Evolutionary conservation across 495 filamentous ascomycete genomes (phyloP).

Genomic region (Penicillium paradoxum): DNA sequence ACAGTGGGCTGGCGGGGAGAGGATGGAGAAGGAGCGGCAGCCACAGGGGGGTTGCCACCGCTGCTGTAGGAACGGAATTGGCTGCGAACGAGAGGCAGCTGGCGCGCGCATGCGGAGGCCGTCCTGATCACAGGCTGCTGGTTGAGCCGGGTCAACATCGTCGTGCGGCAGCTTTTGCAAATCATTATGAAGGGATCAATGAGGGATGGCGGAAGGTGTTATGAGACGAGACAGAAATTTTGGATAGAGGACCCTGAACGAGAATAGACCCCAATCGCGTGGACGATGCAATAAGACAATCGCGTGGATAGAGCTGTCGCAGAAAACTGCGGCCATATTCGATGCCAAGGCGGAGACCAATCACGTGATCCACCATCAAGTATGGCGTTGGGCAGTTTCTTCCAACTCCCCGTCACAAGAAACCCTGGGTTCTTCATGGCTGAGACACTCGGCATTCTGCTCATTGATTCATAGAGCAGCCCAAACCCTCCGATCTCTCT

Average conservation of each 20-base stretch:
- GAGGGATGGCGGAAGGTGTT: neutral
- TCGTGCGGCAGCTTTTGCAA: slow-evolving; percentile 45
- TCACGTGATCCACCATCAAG: slow-evolving; percentile 23
- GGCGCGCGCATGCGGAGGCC: slow-evolving; percentile 27
- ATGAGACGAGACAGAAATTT: no score
- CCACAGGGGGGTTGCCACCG: slow-evolving; percentile 38
- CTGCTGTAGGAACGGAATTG: slow-evolving; percentile 40
- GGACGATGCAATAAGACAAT: slow-evolving; percentile 6
- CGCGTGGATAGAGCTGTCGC: slow-evolving; percentile 16
- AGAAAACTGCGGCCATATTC: slow-evolving; percentile 43
- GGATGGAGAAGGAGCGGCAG: slow-evolving; percentile 46
- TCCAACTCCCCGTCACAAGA: no score
- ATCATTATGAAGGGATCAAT: slow-evolving; percentile 33
- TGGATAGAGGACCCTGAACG: neutral
- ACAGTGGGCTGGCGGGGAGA: slow-evolving; percentile 44
- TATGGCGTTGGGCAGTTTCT: neutral
- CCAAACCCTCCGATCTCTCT: no score
- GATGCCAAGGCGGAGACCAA: slow-evolving; percentile 39
- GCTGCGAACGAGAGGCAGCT: slow-evolving; percentile 26
- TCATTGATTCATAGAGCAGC: no score
- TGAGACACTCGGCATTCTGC: no score
- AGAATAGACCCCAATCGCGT: neutral
- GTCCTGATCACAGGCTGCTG: slow-evolving; percentile 30
- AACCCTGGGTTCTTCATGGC: no score
- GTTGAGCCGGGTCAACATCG: slow-evolving; percentile 37